Evolutionary conservation across 257 asterid species (phyloP).

Genomic region (Solanum paucissectum): DNA sequence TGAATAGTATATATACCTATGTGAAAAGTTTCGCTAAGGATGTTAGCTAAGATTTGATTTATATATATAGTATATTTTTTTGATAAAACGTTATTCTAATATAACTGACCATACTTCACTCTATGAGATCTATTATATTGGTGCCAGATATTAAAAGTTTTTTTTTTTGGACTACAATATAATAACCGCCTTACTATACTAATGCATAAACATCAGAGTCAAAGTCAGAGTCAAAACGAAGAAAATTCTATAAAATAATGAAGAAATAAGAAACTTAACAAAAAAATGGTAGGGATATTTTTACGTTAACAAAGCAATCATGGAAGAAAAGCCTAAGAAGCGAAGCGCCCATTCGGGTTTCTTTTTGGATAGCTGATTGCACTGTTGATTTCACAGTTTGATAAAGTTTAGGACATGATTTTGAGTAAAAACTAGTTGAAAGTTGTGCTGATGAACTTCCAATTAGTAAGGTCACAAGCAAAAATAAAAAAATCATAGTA

Average conservation of each 20-base stretch:
- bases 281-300: not conserved
- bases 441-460: constrained; percentile 67
- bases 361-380: constrained; percentile 43
- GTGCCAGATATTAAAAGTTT: too few relatives aligned
- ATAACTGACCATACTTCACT: not conserved
- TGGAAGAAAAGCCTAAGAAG: constrained; percentile 84
- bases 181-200: not conserved
- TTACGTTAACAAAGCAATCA: constrained; percentile 89
- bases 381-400: constrained; percentile 35
- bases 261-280: not conserved
- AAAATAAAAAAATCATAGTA: constrained; percentile 19
- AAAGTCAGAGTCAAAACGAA: too few relatives aligned
- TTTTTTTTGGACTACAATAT: not conserved
- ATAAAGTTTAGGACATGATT: constrained; percentile 52
- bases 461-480: constrained; percentile 20
- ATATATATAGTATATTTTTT: not conserved
- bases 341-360: constrained; percentile 91
- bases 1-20: not conserved
- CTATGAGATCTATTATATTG: too few relatives aligned
- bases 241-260: too few relatives aligned
- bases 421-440: constrained; percentile 40
- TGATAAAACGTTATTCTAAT: not conserved
- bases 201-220: not conserved
- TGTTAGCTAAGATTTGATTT: not conserved
- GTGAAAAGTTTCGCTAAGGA: not conserved